These are phyloP conservation scores for Candida glaebosa DNA, from an alignment of 805 yeast species.

Conservation along the genomic window DNA sequence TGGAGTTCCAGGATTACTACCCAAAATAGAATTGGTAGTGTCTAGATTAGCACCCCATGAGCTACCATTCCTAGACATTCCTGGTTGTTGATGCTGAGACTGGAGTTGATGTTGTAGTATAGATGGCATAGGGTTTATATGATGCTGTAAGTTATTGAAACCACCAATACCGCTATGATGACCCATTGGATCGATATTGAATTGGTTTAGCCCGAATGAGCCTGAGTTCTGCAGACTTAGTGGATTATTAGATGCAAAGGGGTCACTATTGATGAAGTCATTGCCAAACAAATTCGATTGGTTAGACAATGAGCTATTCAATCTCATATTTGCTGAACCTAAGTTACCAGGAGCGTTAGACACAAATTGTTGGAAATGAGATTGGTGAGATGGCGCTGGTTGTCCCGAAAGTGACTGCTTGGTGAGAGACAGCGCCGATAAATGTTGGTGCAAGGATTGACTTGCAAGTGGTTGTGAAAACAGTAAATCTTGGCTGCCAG, in stretches of 20 bases:
- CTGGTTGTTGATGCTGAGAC: constrained; percentile 27
- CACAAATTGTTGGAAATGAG: constrained; percentile 28
- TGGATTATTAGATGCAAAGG: constrained; percentile 14
- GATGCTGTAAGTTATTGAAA: constrained; percentile 14
- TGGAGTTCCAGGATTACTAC: constrained; percentile 28
- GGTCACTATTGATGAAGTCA: constrained; percentile 21
- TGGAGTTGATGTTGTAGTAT: constrained; percentile 31
- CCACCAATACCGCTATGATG: constrained; percentile 10
- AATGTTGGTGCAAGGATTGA: constrained; percentile 8
- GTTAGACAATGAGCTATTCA: constrained; percentile 12
- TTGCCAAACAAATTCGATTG: constrained; percentile 20
- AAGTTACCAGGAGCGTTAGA: constrained; percentile 20
- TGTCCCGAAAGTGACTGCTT: constrained; percentile 6
- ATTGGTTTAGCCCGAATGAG: constrained; percentile 15
- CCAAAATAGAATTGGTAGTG: constrained; percentile 15
- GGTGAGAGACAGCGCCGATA: constrained; percentile 6
- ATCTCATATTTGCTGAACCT: constrained; percentile 27
- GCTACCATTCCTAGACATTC: constrained; percentile 30
- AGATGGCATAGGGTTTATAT: constrained; percentile 26
- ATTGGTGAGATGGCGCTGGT: constrained; percentile 9
- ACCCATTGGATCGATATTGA: constrained; percentile 24
- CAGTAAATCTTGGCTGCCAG: constrained; percentile 5
- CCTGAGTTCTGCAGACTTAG: constrained; percentile 6
- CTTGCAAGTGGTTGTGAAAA: constrained; percentile 7
- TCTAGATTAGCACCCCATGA: constrained; percentile 38